Percentiles rank a stretch among this genome's conserved stretches.
Conservation (phyloP, 768 basidiomycete genomes). For the Lactarius vividus region DNA sequence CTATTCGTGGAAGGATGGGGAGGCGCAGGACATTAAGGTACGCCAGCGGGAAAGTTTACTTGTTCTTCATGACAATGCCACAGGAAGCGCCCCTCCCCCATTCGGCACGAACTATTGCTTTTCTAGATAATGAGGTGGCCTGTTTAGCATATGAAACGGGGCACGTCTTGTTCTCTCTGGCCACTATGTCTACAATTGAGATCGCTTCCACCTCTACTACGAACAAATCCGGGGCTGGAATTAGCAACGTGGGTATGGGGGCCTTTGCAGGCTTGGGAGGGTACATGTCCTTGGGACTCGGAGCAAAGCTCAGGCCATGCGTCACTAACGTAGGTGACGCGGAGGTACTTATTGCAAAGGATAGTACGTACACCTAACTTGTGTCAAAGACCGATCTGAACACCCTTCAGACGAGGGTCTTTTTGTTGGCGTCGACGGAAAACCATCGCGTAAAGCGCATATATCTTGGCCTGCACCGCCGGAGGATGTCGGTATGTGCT, state of each 20-base stretch:
- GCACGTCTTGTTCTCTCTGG: conserved; percentile 68
- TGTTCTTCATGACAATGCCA: conserved; percentile 8
- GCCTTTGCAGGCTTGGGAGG: conserved; percentile 76
- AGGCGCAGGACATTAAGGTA: conserved; percentile 70
- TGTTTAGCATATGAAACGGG: conserved; percentile 84
- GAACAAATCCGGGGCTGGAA: conserved; percentile 39
- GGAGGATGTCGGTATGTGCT: conserved; percentile 65
- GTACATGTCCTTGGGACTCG: conserved; percentile 82
- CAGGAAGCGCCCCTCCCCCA: conserved; percentile 85
- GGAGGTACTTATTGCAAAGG: conserved; percentile 72
- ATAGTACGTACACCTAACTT: conserved; percentile 53
- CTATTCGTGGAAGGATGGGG: conserved; percentile 85
- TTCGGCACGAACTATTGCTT: conserved; percentile 81
- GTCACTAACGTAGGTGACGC: conserved; percentile 52
- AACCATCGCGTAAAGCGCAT: conserved; percentile 43
- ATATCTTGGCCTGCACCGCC: conserved; percentile 79
- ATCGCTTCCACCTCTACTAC: conserved; percentile 42
- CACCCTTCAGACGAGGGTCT: conserved; percentile 57
- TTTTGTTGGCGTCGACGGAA: conserved; percentile 60
- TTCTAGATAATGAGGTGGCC: conserved; percentile 57
- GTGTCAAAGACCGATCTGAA: conserved; percentile 6
- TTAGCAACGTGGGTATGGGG: conserved; percentile 57
- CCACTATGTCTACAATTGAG: conserved; percentile 55
- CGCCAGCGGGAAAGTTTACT: conserved; percentile 24
- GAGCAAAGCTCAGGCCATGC: conserved; percentile 68